These are phyloP conservation scores for Claviceps arundinis DNA, from an alignment of 2,329 filamentous ascomycete genomes.

Conservation along the genomic window DNA sequence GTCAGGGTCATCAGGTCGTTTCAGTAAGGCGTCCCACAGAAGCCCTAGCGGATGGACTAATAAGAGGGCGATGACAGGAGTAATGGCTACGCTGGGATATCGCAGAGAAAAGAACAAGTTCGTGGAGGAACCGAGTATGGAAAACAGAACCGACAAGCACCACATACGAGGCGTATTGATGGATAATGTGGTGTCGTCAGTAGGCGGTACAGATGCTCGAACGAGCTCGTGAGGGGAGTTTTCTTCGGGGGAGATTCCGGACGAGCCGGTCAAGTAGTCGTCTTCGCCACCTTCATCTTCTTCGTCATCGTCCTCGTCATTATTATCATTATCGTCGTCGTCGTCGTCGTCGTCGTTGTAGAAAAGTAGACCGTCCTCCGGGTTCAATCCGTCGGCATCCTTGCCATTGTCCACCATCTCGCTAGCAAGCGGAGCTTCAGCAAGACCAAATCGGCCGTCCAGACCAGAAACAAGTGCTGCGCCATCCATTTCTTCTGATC, in stretches of 20 bases:
- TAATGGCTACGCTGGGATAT: constrained; percentile 84
- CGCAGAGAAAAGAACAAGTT: constrained; percentile 82
- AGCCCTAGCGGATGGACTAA: constrained; percentile 75
- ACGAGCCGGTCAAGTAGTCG: constrained; percentile 26
- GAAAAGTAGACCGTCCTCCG: constrained; percentile 22
- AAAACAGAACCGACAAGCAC: constrained; percentile 66
- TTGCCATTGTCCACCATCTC: constrained; percentile 31
- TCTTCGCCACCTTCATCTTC: constrained; percentile 23
- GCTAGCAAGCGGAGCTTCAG: constrained; percentile 32
- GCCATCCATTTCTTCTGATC: constrained; percentile 37
- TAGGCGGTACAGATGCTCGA: constrained; percentile 63
- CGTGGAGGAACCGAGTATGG: constrained; percentile 67
- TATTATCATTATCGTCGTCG: constrained; percentile 17
- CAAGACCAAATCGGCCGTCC: constrained; percentile 39
- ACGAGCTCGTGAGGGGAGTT: constrained; percentile 70
- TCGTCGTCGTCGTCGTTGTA: constrained; percentile 18
- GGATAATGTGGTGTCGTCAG: constrained; percentile 63
- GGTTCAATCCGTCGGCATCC: constrained; percentile 20
- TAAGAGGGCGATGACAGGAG: constrained; percentile 73
- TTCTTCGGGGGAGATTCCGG: constrained; percentile 43
- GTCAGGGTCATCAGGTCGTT: constrained; percentile 41
- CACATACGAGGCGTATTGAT: constrained; percentile 86
- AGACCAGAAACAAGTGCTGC: constrained; percentile 38
- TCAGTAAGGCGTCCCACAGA: constrained; percentile 62
- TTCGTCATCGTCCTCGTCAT: constrained; percentile 16